Evolutionary conservation across 2,329 filamentous ascomycete species (phyloP).

Genomic region (Xylariales sp.): DNA sequence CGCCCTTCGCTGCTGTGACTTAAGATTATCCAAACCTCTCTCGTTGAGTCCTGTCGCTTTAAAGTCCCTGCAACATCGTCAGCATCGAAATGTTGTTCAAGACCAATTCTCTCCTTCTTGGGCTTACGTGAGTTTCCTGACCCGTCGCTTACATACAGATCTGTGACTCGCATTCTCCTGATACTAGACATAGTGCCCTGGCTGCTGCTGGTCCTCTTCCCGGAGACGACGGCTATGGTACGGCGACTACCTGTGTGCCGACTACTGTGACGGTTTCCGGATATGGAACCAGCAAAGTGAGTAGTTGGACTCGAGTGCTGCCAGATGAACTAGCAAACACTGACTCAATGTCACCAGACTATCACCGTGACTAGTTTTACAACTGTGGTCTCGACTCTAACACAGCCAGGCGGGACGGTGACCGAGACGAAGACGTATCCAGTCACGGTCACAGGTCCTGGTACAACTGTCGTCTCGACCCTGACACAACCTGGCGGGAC

Average conservation of each 20-base stretch:
- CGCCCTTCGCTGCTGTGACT: background rate
- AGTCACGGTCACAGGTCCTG: background rate
- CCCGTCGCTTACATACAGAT: too few species aligned
- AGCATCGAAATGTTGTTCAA: constrained; percentile 5
- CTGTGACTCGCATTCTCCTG: background rate
- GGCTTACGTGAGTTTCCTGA: background rate
- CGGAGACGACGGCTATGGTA: constrained; percentile 4
- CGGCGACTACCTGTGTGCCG: background rate
- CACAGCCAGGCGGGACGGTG: background rate
- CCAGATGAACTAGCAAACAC: too few species aligned
- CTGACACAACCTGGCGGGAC: background rate
- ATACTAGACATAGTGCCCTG: constrained; percentile 2
- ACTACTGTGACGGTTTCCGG: constrained; percentile 1
- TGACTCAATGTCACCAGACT: background rate
- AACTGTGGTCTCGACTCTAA: background rate
- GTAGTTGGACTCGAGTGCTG: too few species aligned
- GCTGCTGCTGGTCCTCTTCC: constrained; percentile 3
- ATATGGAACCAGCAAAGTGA: constrained; percentile 5
- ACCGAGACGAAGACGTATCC: background rate
- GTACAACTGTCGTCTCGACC: too few species aligned
- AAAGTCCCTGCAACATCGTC: background rate
- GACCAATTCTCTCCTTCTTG: constrained; percentile 2
- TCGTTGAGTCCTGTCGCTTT: background rate
- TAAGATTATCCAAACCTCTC: background rate
- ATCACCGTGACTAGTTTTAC: constrained; percentile 5